Evolutionary conservation across 129 eudicot species (phyloP).

Genomic region (Rutidosis leptorrhynchoides): DNA sequence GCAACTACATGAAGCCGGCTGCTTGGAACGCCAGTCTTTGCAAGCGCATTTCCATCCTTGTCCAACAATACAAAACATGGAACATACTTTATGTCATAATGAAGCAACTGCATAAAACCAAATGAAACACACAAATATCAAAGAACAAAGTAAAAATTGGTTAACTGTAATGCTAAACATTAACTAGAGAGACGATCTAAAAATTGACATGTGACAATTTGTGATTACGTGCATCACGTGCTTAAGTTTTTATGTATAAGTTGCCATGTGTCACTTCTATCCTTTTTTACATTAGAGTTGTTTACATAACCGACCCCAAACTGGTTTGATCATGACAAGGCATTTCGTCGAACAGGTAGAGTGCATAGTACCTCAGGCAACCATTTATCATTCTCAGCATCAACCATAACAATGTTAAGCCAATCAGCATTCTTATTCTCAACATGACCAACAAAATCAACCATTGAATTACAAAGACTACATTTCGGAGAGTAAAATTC

Average conservation of each 20-base stretch:
- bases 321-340: background rate
- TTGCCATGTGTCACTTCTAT: no score
- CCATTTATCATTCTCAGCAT: constrained; percentile 90
- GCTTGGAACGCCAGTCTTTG: constrained; percentile 84
- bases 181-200: no score
- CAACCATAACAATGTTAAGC: constrained; percentile 94
- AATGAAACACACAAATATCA: no score
- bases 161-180: no score
- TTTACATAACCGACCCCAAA: background rate
- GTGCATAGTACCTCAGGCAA: constrained; percentile 74
- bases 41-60: constrained; percentile 76
- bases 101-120: constrained; percentile 64
- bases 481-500: constrained; percentile 92
- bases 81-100: constrained; percentile 87
- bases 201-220: no score
- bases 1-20: constrained; percentile 90
- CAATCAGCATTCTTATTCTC: constrained; percentile 74
- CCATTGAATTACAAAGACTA: constrained; percentile 72
- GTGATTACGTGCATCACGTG: no score
- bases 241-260: no score
- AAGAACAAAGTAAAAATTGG: no score
- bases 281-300: no score
- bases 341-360: constrained; percentile 26
- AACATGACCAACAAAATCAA: constrained; percentile 61
- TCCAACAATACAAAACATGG: constrained; percentile 92